phyloP scores from a whole-genome alignment of 2,329 filamentous ascomycete genomes.

The Stagonosporopsis chrysanthemi region DNA sequence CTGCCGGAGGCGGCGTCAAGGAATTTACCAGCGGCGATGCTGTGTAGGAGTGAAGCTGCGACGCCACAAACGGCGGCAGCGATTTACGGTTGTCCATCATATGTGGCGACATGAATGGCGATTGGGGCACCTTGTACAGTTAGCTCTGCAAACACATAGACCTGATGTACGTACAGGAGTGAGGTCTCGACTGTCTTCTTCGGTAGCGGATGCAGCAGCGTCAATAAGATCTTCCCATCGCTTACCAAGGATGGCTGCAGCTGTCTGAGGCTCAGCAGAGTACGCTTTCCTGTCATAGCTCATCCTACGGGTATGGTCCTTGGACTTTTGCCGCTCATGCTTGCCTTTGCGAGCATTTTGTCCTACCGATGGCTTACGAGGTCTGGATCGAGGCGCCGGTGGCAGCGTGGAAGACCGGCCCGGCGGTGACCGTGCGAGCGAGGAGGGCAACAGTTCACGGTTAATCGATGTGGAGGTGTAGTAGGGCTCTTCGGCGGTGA shows the following conservation, averaged over 20 bases:
- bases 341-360: constrained; percentile 78
- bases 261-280: constrained; percentile 82
- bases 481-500: constrained; percentile 59
- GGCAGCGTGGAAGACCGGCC: constrained; percentile 88
- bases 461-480: constrained; percentile 64
- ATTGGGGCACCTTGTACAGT: constrained; percentile 54
- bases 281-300: constrained; percentile 81
- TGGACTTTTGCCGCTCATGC: constrained; percentile 82
- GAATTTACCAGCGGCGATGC: constrained; percentile 91
- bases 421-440: constrained; percentile 80
- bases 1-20: constrained; percentile 76
- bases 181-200: constrained; percentile 87
- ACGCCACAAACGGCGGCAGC: constrained; percentile 63
- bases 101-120: constrained; percentile 61
- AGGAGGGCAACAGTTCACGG: constrained; percentile 81
- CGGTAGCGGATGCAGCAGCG: constrained; percentile 89
- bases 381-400: constrained; percentile 77
- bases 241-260: constrained; percentile 77
- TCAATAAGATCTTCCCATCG: constrained; percentile 97
- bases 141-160: constrained; percentile 24
- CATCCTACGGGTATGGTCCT: constrained; percentile 74
- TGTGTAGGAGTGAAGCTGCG: constrained; percentile 73
- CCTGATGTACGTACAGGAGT: constrained; percentile 72
- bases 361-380: constrained; percentile 85
- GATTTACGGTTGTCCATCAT: constrained; percentile 63